A percentile compares a stretch with the other conserved stretches of the same genome.
phyloP scores from a whole-genome alignment of 345 rosid genomes.

The Lepidium sativum region DNA sequence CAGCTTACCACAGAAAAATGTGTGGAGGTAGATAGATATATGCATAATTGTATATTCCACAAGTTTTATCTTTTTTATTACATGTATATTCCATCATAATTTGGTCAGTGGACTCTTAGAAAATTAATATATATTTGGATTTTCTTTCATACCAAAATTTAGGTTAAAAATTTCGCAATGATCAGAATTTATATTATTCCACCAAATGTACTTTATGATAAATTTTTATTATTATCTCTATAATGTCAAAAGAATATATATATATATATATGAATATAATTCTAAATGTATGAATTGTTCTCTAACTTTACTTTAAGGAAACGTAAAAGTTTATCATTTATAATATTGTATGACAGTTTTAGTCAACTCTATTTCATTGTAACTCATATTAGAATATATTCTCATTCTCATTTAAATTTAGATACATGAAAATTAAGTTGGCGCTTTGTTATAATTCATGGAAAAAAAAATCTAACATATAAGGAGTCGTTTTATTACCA shows the following conservation, averaged over 20 bases:
- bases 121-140: not conserved
- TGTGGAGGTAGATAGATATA: slow-evolving; percentile 8
- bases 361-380: not conserved
- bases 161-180: not conserved
- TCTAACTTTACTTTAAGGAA: slow-evolving; percentile 7
- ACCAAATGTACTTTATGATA: not conserved
- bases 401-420: not conserved
- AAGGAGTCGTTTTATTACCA: not conserved
- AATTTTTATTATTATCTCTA: not conserved
- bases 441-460: not conserved
- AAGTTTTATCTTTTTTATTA: not conserved
- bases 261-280: not conserved
- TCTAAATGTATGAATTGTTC: not conserved
- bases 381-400: not conserved
- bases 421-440: not conserved
- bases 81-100: slow-evolving; percentile 10
- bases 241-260: slow-evolving; percentile 1
- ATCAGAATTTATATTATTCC: slow-evolving; percentile 11
- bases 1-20: slow-evolving; percentile 4
- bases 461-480: not conserved
- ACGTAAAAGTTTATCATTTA: not conserved
- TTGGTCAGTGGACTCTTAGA: not conserved
- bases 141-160: not conserved
- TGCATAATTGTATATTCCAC: slow-evolving; percentile 15
- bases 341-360: not conserved